These are phyloP conservation scores for Hymenoscyphus linearis DNA, from an alignment of 2,329 filamentous ascomycete species.

Conservation along the genomic window DNA sequence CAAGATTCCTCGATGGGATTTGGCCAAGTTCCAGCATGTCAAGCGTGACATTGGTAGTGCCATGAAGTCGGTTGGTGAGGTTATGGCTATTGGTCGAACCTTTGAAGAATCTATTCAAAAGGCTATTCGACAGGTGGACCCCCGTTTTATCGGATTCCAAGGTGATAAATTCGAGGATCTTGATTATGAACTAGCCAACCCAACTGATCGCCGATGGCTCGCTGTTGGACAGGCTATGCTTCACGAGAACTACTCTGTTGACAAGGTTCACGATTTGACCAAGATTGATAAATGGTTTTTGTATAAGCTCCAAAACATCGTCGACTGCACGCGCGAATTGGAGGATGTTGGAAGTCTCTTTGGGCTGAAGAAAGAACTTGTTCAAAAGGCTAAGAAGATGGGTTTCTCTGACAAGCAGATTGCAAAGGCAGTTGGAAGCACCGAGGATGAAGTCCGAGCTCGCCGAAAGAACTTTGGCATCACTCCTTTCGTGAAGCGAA, in stretches of 20 bases:
- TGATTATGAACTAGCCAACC: slow-evolving; percentile 84
- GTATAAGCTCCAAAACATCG: slow-evolving; percentile 96
- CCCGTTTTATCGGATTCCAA: slow-evolving; percentile 86
- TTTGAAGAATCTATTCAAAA: slow-evolving; percentile 99
- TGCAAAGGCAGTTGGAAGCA: slow-evolving; percentile 74
- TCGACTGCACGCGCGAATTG: slow-evolving; percentile 81
- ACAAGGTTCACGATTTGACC: slow-evolving; percentile 85
- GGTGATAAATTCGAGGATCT: slow-evolving; percentile 91
- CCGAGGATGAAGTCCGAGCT: slow-evolving; percentile 85
- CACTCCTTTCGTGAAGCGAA: slow-evolving; percentile 95
- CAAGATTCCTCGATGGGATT: slow-evolving; percentile 97
- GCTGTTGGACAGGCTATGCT: slow-evolving; percentile 97
- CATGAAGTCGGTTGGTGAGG: slow-evolving; percentile 99
- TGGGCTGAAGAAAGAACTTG: slow-evolving; percentile 79
- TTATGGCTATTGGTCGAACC: slow-evolving; percentile 97
- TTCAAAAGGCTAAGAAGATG: slow-evolving; percentile 91
- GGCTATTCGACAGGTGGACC: slow-evolving; percentile 94
- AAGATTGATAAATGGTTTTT: slow-evolving; percentile 99
- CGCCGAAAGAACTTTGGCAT: slow-evolving; percentile 82
- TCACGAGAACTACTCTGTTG: slow-evolving; percentile 91
- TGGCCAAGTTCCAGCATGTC: slow-evolving; percentile 98
- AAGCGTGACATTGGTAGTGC: slow-evolving; percentile 95
- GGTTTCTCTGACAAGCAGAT: slow-evolving; percentile 98
- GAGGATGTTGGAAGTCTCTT: slow-evolving; percentile 78
- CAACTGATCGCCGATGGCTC: slow-evolving; percentile 93